Evolutionary conservation across 345 rosid genomes (phyloP).

Genomic region (Conringia planisiliqua): DNA sequence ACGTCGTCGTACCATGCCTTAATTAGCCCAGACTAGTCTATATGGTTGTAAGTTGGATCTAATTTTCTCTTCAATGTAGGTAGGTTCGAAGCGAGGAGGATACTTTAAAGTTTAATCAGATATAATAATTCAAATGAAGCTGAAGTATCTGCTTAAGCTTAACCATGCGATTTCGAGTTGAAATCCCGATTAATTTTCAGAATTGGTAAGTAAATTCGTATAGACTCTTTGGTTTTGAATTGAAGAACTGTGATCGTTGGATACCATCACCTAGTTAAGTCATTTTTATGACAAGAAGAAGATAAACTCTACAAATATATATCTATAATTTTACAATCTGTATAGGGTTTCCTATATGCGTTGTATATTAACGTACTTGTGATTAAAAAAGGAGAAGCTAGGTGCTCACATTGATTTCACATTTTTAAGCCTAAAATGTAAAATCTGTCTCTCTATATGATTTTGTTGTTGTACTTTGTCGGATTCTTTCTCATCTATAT

Average conservation of each 20-base stretch:
- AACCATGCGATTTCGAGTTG: not conserved
- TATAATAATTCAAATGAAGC: not conserved
- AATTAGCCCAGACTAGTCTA: not conserved
- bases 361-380: not conserved
- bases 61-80: slow-evolving; percentile 8
- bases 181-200: not conserved
- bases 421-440: not conserved
- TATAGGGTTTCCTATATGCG: not conserved
- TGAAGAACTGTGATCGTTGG: not conserved
- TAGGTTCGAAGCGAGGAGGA: not conserved
- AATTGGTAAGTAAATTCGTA: not conserved
- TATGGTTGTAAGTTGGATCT: slow-evolving; percentile 9
- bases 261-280: not conserved
- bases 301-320: not conserved
- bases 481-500: not conserved
- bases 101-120: not conserved
- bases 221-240: not conserved
- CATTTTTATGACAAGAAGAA: not conserved
- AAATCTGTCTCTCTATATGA: not conserved
- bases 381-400: not conserved
- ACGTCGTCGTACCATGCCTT: not conserved
- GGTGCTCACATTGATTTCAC: not conserved
- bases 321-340: not conserved
- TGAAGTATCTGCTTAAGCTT: not conserved
- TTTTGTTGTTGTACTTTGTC: not conserved